Percentiles rank a stretch among this genome's conserved stretches.
phyloP scores from a whole-genome alignment of 208 protist species.

The Crithidia expoeki region DNA sequence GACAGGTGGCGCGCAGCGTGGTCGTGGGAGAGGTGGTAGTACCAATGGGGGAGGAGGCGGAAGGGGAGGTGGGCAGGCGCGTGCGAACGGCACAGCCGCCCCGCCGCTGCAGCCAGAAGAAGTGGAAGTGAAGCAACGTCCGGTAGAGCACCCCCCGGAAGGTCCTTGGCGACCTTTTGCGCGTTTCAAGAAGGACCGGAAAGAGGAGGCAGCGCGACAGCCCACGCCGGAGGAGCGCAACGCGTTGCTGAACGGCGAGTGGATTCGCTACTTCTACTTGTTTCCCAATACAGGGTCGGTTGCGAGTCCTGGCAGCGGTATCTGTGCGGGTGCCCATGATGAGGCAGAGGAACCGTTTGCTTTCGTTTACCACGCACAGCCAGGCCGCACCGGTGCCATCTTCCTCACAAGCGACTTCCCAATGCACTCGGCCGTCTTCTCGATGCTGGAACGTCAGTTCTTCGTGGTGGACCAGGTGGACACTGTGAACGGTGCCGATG shows the following conservation, averaged over 20 bases:
- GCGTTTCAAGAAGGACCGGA: slow-evolving; percentile 47
- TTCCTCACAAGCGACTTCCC: slow-evolving; percentile 76
- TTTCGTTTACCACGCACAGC: slow-evolving; percentile 86
- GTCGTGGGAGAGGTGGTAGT: not conserved
- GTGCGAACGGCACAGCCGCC: not conserved
- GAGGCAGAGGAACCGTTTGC: slow-evolving; percentile 59
- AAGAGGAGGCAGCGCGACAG: slow-evolving; percentile 32
- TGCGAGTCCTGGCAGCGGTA: not conserved
- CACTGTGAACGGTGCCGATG: slow-evolving; percentile 53
- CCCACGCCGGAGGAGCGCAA: slow-evolving; percentile 86
- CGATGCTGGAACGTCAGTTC: slow-evolving; percentile 78
- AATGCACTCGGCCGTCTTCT: slow-evolving; percentile 86
- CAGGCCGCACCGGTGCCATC: slow-evolving; percentile 80
- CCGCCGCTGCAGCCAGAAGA: slow-evolving; percentile 23
- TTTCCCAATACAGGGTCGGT: slow-evolving; percentile 39
- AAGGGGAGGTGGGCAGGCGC: not conserved
- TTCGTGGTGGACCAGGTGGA: slow-evolving; percentile 79
- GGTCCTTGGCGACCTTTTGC: slow-evolving; percentile 82
- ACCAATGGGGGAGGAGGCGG: not conserved
- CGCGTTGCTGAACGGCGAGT: slow-evolving; percentile 73
- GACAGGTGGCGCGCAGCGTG: not conserved
- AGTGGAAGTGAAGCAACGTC: slow-evolving; percentile 23
- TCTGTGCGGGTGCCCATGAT: slow-evolving; percentile 4
- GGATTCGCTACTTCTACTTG: slow-evolving; percentile 87
- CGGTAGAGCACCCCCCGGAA: slow-evolving; percentile 54